A percentile compares a stretch with the other conserved stretches of the same genome.
Conservation (phyloP, 1,139 yeast species). For the Groenewaldozyma sp. region DNA sequence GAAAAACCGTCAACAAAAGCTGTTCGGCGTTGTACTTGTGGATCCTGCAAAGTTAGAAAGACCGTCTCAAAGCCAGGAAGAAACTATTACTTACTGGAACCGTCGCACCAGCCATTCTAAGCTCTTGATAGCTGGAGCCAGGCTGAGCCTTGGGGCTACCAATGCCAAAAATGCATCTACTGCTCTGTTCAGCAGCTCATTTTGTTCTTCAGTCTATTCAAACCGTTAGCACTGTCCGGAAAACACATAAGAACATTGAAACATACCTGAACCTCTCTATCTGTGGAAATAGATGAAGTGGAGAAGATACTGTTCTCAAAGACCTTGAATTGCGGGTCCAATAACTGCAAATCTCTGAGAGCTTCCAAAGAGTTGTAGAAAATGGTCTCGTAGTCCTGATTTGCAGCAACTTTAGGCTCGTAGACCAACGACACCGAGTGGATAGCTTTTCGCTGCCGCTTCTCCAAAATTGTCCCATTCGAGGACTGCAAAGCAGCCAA, state of each 20-base stretch:
- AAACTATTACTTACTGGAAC: constrained; percentile 41
- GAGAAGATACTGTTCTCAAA: constrained; percentile 71
- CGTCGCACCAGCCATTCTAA: constrained; percentile 94
- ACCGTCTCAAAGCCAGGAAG: background rate
- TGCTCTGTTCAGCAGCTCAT: constrained; percentile 62
- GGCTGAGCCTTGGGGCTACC: constrained; percentile 64
- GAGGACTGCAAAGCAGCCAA: constrained; percentile 60
- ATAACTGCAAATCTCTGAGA: constrained; percentile 54
- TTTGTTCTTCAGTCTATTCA: constrained; percentile 51
- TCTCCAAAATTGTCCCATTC: constrained; percentile 70
- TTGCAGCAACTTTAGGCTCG: constrained; percentile 79
- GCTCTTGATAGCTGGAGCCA: constrained; percentile 71
- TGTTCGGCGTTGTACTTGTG: constrained; percentile 73
- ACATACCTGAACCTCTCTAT: constrained; percentile 59
- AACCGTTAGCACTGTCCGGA: background rate
- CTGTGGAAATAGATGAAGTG: constrained; percentile 67
- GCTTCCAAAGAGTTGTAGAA: constrained; percentile 69
- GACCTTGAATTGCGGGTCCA: constrained; percentile 66
- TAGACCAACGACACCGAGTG: constrained; percentile 84
- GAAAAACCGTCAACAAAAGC: constrained; percentile 60
- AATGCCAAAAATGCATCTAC: constrained; percentile 65
- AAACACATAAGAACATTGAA: background rate
- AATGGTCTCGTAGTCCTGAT: constrained; percentile 84
- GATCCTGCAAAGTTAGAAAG: constrained; percentile 27
- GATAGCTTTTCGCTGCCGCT: constrained; percentile 75